phyloP scores from a whole-genome alignment of 257 asterid genomes.

The Solanum pinnatisectum region DNA sequence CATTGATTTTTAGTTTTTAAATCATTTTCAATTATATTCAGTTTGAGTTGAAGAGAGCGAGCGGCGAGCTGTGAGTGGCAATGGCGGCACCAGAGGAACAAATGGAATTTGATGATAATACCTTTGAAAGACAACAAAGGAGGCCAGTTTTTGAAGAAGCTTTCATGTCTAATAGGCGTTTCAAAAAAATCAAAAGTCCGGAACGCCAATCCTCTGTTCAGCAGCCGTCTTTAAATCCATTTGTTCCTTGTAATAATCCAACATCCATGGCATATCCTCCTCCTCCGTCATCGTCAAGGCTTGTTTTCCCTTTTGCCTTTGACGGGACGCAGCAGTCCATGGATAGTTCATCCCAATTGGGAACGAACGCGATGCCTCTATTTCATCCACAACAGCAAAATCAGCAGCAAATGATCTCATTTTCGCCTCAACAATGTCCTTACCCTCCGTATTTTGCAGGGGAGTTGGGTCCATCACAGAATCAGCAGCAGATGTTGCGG shows the following conservation, averaged over 20 bases:
- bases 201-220: constrained; percentile 27
- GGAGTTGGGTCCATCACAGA: constrained; percentile 15
- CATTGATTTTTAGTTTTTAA: not conserved
- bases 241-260: not conserved
- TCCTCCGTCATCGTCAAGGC: constrained; percentile 23
- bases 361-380: constrained; percentile 21
- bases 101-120: constrained; percentile 18
- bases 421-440: constrained; percentile 26
- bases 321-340: constrained; percentile 27
- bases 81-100: constrained; percentile 34
- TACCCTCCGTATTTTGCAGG: constrained; percentile 70
- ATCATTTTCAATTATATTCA: constrained; percentile 6
- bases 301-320: constrained; percentile 54
- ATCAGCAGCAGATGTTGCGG: constrained; percentile 51
- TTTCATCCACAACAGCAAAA: constrained; percentile 15
- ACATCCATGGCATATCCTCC: constrained; percentile 11
- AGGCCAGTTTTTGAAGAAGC: constrained; percentile 44
- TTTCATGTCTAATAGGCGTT: constrained; percentile 52
- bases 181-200: constrained; percentile 56
- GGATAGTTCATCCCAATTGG: constrained; percentile 7
- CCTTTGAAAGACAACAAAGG: constrained; percentile 36
- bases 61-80: constrained; percentile 23
- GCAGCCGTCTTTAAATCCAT: not conserved
- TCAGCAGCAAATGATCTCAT: constrained; percentile 80
- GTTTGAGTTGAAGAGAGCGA: constrained; percentile 26